phyloP scores from a whole-genome alignment of 345 rosid species.

The Sonneratia alba region DNA sequence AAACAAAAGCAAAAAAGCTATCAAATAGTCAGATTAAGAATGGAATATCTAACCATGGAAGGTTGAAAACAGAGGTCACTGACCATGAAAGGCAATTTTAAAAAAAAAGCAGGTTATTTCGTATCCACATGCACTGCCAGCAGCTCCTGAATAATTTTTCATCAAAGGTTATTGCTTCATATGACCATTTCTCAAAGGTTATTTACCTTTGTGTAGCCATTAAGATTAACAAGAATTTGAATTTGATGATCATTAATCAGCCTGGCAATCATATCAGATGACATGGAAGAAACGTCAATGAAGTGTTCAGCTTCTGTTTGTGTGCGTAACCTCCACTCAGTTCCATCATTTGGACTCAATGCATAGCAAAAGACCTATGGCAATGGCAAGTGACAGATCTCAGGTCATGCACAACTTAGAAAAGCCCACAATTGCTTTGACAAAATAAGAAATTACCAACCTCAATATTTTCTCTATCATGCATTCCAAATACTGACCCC shows the following conservation, averaged over 20 bases:
- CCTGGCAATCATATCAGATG: conserved; percentile 81
- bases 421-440: not conserved
- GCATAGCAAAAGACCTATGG: conserved; percentile 91
- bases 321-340: conserved; percentile 93
- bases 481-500: conserved; percentile 99
- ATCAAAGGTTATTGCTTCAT: not conserved
- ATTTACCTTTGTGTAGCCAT: conserved; percentile 90
- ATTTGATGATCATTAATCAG: conserved; percentile 75
- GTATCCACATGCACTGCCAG: not conserved
- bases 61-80: not conserved
- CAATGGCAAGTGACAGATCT: not conserved
- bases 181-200: not conserved
- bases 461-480: conserved; percentile 77
- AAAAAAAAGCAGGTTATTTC: not conserved
- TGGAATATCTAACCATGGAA: not conserved
- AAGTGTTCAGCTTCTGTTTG: conserved; percentile 92
- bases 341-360: conserved; percentile 85
- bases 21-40: not conserved
- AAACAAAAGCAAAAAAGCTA: not conserved
- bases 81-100: not conserved
- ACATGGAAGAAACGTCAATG: conserved; percentile 77
- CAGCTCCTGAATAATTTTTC: not conserved
- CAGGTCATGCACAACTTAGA: not conserved
- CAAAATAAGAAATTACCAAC: conserved; percentile 24
- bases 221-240: conserved; percentile 82